Base-by-base conservation (phyloP, 1,139 yeast species). In the Sporopachydermia cereana region DNA sequence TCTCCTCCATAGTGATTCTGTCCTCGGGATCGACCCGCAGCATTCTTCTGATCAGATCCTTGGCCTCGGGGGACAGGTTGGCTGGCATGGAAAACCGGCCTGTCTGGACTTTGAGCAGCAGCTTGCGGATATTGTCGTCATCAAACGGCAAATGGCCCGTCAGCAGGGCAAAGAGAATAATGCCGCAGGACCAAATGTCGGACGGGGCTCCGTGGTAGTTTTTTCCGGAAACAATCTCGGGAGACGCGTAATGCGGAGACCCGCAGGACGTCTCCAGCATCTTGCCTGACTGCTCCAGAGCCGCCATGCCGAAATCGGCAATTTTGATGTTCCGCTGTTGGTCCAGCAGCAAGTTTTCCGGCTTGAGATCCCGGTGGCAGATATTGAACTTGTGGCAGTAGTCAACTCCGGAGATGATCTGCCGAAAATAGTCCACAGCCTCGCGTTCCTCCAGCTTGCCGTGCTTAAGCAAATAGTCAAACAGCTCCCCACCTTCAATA, bases 221-320 rank as follows among this genome's bases (percentile, higher is more conserved):
- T 52, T 82, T 77, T 42, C 98, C 98, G 9, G 95, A 85, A 2
- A 91, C 96, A 53, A 91, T 91, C 62, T 91, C 98, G 0, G 98
- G 98, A 14, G 96, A 85, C 1, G 98, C 98, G 64, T 91, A 91
- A 63, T 93, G 98, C 21, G 98, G 98, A 21, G 96, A 86, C 1
- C 99, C 99, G 65, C 99, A 91, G 27, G 94, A 82, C 1, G 98
- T 91, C 61, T 91, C 96, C 47, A 93, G 70, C 58, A 91, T 67
- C 55, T 84, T 76, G 54, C 83, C 94, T 47, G 77, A 76, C 36
- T 94, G 81, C 62, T 91, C 98, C 43, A 91, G 68, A 2, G 98
- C 98, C n/a, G 99, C 98, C 98, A 91, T 93, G 36, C 99, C 99
- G 61, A 91, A 91, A 65, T 91, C 99, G 16, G 99, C 98, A 54